phyloP scores from a whole-genome alignment of 2,329 filamentous ascomycete genomes.

The Neofusicoccum ribis region DNA sequence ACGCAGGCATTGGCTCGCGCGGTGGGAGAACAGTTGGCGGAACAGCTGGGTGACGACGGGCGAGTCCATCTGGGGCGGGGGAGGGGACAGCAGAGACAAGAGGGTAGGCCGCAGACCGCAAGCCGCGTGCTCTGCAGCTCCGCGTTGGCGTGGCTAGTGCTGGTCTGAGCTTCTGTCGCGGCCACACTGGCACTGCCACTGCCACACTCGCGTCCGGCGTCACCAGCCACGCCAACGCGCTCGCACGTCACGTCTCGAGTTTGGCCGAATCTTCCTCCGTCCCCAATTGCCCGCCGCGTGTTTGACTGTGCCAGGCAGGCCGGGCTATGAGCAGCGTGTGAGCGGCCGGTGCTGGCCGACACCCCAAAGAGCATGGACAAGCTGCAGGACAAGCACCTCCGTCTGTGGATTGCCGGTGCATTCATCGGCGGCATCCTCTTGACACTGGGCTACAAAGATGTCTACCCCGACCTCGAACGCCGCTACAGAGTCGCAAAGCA shows the following conservation, averaged over 20 bases:
- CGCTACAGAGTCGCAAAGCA: conserved; percentile 55
- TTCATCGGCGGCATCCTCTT: conserved; percentile 77
- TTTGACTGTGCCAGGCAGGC: neutral
- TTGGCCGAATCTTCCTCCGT: neutral
- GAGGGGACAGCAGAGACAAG: neutral
- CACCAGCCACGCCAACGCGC: conserved; percentile 9
- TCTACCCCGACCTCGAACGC: conserved; percentile 72
- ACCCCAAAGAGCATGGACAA: conserved; percentile 2
- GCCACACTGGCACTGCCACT: no score
- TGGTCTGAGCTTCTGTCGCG: no score
- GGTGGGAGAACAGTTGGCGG: conserved; percentile 77
- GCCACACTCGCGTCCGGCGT: neutral
- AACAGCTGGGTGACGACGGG: conserved; percentile 76
- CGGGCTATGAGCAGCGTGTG: neutral
- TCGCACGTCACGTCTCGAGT: neutral
- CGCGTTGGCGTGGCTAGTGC: neutral
- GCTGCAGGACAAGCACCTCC: conserved; percentile 28
- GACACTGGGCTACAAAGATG: conserved; percentile 75
- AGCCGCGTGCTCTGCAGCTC: conserved; percentile 19
- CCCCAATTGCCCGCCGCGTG: neutral
- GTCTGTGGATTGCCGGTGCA: conserved; percentile 66
- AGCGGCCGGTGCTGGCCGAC: neutral
- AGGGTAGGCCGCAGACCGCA: neutral
- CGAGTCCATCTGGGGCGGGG: conserved; percentile 68
- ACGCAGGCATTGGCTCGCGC: conserved; percentile 18